phyloP scores from a whole-genome alignment of 345 rosid species.

The Eucalyptus cladocalyx region DNA sequence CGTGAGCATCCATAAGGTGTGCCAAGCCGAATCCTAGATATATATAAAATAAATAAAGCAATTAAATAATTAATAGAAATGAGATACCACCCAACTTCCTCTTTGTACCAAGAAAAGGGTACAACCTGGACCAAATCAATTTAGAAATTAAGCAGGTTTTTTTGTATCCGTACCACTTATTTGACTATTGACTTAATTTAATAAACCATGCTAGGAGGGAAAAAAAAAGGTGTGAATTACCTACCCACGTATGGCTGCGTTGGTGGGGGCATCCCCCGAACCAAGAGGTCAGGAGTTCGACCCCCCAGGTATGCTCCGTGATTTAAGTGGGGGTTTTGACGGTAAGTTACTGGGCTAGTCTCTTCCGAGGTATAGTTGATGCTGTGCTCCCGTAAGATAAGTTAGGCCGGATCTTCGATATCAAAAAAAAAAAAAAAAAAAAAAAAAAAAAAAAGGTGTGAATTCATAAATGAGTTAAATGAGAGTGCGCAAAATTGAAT shows the following conservation, averaged over 20 bases:
- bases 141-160: neutral
- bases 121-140: neutral
- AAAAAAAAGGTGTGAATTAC: neutral
- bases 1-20: rapidly evolving
- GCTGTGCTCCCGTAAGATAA: rapidly evolving
- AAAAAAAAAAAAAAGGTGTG: neutral
- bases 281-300: too few relatives aligned
- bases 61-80: neutral
- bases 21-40: too few relatives aligned
- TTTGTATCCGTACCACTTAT: neutral
- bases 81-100: neutral
- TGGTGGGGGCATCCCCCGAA: too few relatives aligned
- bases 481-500: neutral
- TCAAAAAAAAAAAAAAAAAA: too few relatives aligned
- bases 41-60: too few relatives aligned
- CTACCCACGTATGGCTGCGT: too few relatives aligned
- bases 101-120: neutral
- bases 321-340: too few relatives aligned
- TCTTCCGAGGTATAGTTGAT: too few relatives aligned
- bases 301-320: rapidly evolving
- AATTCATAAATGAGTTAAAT: neutral
- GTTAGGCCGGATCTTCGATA: rapidly evolving
- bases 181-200: neutral
- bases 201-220: neutral
- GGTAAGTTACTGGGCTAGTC: rapidly evolving